phyloP scores from a whole-genome alignment of 176 grass and related monocot species.

The Hsuehochloa calcarea region DNA sequence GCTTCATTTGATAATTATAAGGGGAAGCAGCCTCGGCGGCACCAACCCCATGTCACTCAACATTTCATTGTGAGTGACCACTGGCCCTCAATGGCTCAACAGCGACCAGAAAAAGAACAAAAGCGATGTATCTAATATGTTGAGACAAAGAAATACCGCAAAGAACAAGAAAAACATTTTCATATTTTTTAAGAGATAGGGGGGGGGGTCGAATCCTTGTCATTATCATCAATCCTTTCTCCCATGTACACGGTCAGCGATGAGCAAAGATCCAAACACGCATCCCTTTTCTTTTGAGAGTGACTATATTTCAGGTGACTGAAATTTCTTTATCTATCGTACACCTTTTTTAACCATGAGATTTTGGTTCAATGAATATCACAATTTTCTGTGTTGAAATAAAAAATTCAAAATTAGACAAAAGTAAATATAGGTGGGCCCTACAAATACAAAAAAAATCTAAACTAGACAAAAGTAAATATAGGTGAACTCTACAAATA shows the following conservation, averaged over 20 bases:
- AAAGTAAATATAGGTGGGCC: no score
- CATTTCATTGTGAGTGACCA: not conserved
- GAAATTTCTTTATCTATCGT: no score
- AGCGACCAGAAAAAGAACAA: not conserved
- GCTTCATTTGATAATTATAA: not conserved
- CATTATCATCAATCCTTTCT: conserved; percentile 8
- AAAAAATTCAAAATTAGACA: no score
- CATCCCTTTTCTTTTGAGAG: not conserved
- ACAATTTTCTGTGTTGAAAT: no score
- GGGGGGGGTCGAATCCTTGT: not conserved
- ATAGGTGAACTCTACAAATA: no score
- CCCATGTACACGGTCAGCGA: conserved; percentile 1
- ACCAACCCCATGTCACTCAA: not conserved
- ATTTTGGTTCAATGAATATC: no score
- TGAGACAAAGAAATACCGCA: not conserved
- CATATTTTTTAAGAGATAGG: not conserved
- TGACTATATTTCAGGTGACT: no score
- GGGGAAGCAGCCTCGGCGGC: conserved; percentile 14
- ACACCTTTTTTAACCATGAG: no score
- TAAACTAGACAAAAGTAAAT: no score
- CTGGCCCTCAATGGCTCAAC: not conserved
- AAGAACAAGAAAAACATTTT: conserved; percentile 8
- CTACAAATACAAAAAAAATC: no score
- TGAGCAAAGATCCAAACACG: not conserved
- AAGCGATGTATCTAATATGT: not conserved